A percentile compares a stretch with the other conserved stretches of the same genome.
Conservation (phyloP, 495 filamentous ascomycete genomes). For the Aeminium ludgeri region DNA sequence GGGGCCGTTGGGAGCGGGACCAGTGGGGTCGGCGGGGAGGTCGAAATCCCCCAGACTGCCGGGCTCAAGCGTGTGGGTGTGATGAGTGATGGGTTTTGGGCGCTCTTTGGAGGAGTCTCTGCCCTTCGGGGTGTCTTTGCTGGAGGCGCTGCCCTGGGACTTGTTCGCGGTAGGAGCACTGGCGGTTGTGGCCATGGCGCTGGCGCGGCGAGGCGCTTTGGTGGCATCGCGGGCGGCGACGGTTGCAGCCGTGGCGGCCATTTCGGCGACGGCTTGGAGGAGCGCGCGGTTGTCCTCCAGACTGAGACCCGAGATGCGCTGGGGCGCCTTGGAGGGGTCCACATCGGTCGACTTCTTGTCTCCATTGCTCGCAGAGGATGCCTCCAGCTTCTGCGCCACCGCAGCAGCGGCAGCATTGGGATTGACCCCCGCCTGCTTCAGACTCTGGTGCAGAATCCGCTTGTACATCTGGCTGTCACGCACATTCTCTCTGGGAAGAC, state of each 20-base stretch:
- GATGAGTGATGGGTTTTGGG: not conserved
- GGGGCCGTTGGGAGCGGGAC: slow-evolving; percentile 4
- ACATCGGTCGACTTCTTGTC: slow-evolving; percentile 18
- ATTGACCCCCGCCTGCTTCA: slow-evolving; percentile 56
- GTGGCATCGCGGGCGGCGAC: slow-evolving; percentile 71
- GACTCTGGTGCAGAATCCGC: slow-evolving; percentile 75
- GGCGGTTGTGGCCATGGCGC: slow-evolving; percentile 21
- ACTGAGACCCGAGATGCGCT: slow-evolving; percentile 45
- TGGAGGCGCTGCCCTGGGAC: not conserved
- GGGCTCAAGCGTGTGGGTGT: not conserved
- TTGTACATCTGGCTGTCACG: slow-evolving; percentile 84
- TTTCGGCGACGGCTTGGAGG: slow-evolving; percentile 70
- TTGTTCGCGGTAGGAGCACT: not conserved
- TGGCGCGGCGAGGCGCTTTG: slow-evolving; percentile 33
- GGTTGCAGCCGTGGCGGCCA: slow-evolving; percentile 79
- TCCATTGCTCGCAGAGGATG: not conserved
- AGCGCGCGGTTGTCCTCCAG: slow-evolving; percentile 65
- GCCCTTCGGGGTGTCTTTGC: slow-evolving; percentile 11
- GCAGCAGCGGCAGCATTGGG: not conserved
- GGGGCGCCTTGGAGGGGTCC: slow-evolving; percentile 32
- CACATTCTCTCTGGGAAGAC: slow-evolving; percentile 25
- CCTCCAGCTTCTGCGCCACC: slow-evolving; percentile 7
- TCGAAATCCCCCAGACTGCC: slow-evolving; percentile 1
- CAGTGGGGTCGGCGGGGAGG: not conserved
- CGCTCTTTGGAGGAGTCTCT: not conserved